A percentile compares a stretch with the other conserved stretches of the same genome.
Conservation (phyloP, 306 rosid genomes). For the Cucurbita maxima region DNA sequence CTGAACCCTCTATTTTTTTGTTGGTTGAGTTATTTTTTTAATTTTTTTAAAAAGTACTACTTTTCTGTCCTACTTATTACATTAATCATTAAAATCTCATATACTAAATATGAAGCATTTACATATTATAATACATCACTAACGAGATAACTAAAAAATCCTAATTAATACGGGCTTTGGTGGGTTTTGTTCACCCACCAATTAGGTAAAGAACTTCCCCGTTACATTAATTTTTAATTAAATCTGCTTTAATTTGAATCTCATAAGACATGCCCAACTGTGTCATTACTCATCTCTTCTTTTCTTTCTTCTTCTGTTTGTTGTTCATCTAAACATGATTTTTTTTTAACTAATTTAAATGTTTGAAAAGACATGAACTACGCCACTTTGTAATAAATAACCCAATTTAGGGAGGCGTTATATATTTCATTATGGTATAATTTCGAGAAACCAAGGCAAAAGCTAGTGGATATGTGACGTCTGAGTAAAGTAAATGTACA, state of each 20-base stretch:
- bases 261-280: background rate
- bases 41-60: too few species aligned
- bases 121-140: too few species aligned
- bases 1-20: too few species aligned
- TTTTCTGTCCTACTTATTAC: too few species aligned
- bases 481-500: too few species aligned
- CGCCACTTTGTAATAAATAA: background rate
- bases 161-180: background rate
- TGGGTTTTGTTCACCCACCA: background rate
- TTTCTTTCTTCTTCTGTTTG: background rate
- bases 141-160: background rate
- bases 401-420: too few species aligned
- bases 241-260: background rate
- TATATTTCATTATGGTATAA: too few species aligned
- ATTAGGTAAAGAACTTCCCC: background rate
- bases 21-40: too few species aligned
- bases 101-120: too few species aligned
- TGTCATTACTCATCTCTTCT: background rate
- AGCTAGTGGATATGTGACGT: too few species aligned
- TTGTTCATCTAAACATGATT: background rate
- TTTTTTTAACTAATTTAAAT: background rate
- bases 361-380: background rate
- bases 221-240: background rate
- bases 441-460: too few species aligned
- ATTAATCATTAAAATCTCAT: too few species aligned